These are phyloP conservation scores for Melaleuca alternifolia DNA, from an alignment of 345 rosid species.

Conservation along the genomic window DNA sequence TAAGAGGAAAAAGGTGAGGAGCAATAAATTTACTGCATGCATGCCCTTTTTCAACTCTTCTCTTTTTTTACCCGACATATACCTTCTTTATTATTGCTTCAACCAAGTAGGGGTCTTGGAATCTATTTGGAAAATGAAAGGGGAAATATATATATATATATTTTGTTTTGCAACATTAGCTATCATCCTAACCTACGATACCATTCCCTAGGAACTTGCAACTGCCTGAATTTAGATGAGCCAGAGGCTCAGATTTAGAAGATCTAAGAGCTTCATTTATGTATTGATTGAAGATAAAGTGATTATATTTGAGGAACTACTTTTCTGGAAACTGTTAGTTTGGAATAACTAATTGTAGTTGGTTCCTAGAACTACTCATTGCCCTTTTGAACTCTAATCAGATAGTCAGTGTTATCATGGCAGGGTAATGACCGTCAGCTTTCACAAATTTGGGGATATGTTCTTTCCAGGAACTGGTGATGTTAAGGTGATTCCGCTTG, in stretches of 20 bases:
- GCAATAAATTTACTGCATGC: background rate
- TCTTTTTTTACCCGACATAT: background rate
- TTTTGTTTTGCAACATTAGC: background rate
- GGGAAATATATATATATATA: background rate
- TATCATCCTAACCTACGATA: background rate
- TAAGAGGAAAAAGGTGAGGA: background rate
- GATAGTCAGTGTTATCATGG: conserved; percentile 6
- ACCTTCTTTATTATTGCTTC: background rate
- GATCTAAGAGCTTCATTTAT: background rate
- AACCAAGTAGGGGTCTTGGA: background rate
- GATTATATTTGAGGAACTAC: background rate
- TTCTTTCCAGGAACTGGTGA: conserved; percentile 99
- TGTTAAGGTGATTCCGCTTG: conserved; percentile 57
- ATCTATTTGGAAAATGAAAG: background rate
- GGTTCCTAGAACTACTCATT: background rate
- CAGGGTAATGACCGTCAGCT: conserved; percentile 99
- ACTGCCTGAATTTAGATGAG: background rate
- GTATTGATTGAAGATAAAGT: background rate
- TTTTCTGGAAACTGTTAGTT: background rate
- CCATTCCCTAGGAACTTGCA: background rate
- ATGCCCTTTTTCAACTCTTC: background rate
- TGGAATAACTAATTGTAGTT: background rate
- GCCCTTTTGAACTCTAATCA: conserved; percentile 1
- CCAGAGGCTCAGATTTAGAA: background rate
- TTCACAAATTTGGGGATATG: conserved; percentile 91